Evolutionary conservation across 495 filamentous ascomycete species (phyloP).

Genomic region (Hypoxylon lenormandii): DNA sequence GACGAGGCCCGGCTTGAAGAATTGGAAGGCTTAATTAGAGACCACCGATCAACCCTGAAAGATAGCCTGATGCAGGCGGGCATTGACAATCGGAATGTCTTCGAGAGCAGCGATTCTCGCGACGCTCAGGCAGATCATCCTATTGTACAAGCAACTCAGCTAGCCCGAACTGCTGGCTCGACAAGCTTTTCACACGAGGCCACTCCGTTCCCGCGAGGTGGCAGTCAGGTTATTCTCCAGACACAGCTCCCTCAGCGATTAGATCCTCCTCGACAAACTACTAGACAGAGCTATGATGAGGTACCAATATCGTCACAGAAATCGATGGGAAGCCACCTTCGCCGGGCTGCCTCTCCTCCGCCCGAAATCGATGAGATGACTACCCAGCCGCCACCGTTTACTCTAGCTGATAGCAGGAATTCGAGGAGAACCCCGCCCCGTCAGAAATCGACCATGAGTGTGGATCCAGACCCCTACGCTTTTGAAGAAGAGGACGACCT

Average conservation of each 20-base stretch:
- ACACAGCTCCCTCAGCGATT: slow-evolving; percentile 55
- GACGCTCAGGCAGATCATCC: slow-evolving; percentile 17
- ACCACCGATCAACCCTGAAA: slow-evolving; percentile 46
- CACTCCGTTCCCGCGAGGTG: slow-evolving; percentile 51
- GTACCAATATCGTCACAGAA: slow-evolving; percentile 8
- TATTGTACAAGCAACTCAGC: slow-evolving; percentile 47
- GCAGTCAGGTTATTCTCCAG: slow-evolving; percentile 63
- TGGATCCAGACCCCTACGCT: slow-evolving; percentile 24
- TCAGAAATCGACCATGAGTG: slow-evolving; percentile 17
- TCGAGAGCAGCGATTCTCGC: slow-evolving; percentile 26
- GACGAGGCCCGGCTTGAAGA: slow-evolving; percentile 56
- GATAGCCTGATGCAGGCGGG: slow-evolving; percentile 51
- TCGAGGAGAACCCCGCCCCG: slow-evolving; percentile 15
- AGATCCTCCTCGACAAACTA: slow-evolving; percentile 6
- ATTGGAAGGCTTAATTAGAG: slow-evolving; percentile 49
- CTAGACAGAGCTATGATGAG: slow-evolving; percentile 10
- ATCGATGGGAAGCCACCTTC: slow-evolving; percentile 21
- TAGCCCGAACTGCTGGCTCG: slow-evolving; percentile 16
- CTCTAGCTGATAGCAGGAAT: slow-evolving; percentile 22
- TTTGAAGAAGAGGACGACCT: slow-evolving; percentile 53
- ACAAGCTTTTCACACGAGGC: slow-evolving; percentile 43
- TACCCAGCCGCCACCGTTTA: slow-evolving; percentile 33
- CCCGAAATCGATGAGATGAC: slow-evolving; percentile 26
- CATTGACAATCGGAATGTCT: slow-evolving; percentile 53
- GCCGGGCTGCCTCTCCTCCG: slow-evolving; percentile 17